phyloP scores from a whole-genome alignment of 1,284 basidiomycete species.

The Leccinum pseudoinsigne region DNA sequence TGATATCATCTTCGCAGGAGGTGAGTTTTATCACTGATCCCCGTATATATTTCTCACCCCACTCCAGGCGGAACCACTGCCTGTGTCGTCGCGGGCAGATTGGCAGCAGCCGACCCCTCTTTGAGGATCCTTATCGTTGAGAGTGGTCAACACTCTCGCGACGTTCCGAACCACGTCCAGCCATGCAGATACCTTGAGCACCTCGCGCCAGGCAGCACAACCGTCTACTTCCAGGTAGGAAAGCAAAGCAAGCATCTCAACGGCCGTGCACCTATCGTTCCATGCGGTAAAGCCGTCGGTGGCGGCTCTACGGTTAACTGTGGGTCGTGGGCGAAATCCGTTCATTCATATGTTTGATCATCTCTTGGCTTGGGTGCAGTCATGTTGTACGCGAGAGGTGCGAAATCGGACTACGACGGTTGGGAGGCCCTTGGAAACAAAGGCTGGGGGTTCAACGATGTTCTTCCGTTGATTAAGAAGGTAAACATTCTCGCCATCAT shows the following conservation, averaged over 20 bases:
- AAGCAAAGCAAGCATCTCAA: constrained; percentile 45
- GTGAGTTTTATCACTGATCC: neutral
- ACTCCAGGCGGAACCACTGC: constrained; percentile 24
- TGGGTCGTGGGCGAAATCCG: constrained; percentile 27
- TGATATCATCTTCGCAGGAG: constrained; percentile 2
- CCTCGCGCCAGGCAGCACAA: constrained; percentile 38
- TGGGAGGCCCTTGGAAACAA: constrained; percentile 52
- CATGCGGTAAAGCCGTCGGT: constrained; percentile 50
- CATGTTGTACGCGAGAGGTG: constrained; percentile 52
- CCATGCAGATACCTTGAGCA: constrained; percentile 47
- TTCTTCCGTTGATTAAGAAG: constrained; percentile 55
- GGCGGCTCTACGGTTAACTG: constrained; percentile 62
- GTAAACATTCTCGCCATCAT: constrained; percentile 35
- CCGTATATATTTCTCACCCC: neutral
- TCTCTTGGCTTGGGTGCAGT: constrained; percentile 34
- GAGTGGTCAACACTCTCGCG: constrained; percentile 12
- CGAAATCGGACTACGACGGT: constrained; percentile 58
- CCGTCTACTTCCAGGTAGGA: constrained; percentile 42
- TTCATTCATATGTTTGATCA: neutral
- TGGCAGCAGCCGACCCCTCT: constrained; percentile 36
- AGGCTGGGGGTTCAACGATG: constrained; percentile 48
- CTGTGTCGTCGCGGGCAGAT: neutral
- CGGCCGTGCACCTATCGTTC: constrained; percentile 43
- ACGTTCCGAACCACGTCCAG: constrained; percentile 46
- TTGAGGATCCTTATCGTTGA: constrained; percentile 44